These are phyloP conservation scores for Malus sylvestris DNA, from an alignment of 306 rosid species.

Conservation along the genomic window DNA sequence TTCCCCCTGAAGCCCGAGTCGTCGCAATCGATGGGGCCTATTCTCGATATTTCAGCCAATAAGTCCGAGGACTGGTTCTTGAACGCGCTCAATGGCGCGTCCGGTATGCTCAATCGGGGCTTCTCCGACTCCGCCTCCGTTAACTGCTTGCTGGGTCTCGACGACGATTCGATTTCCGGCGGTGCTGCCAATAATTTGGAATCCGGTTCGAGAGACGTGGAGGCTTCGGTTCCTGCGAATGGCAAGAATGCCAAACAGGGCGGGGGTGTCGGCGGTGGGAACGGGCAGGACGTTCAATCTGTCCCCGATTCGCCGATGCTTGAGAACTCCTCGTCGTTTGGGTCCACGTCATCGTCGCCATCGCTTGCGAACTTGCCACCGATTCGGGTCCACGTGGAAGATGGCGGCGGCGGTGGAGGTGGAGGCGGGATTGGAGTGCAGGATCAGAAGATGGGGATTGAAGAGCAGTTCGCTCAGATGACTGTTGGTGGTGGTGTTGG, in stretches of 20 bases:
- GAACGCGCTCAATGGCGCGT: constrained; percentile 57
- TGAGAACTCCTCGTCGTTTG: constrained; percentile 79
- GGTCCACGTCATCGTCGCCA: constrained; percentile 88
- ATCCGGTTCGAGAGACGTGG: constrained; percentile 36
- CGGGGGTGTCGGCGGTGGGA: constrained; percentile 11
- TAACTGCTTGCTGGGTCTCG: constrained; percentile 67
- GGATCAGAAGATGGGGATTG: constrained; percentile 84
- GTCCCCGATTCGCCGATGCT: constrained; percentile 96
- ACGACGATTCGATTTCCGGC: constrained; percentile 41
- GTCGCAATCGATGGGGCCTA: constrained; percentile 69
- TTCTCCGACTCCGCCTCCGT: constrained; percentile 82
- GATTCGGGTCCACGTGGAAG: constrained; percentile 80
- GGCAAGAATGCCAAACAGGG: constrained; percentile 44
- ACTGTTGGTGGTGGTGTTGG: constrained; percentile 30
- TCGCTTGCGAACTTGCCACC: constrained; percentile 82
- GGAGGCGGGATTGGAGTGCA: constrained; percentile 40
- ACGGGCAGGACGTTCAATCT: constrained; percentile 71
- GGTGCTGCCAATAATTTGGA: constrained; percentile 41
- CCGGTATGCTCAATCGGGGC: constrained; percentile 61
- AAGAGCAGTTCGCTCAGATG: constrained; percentile 87
- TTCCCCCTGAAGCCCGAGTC: constrained; percentile 71
- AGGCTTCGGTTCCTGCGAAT: constrained; percentile 43
- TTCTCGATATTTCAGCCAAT: constrained; percentile 48
- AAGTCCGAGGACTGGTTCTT: constrained; percentile 84
- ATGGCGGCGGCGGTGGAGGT: constrained; percentile 19